Conservation (phyloP, 2,329 filamentous ascomycete genomes). For the Fusarium sp. region DNA sequence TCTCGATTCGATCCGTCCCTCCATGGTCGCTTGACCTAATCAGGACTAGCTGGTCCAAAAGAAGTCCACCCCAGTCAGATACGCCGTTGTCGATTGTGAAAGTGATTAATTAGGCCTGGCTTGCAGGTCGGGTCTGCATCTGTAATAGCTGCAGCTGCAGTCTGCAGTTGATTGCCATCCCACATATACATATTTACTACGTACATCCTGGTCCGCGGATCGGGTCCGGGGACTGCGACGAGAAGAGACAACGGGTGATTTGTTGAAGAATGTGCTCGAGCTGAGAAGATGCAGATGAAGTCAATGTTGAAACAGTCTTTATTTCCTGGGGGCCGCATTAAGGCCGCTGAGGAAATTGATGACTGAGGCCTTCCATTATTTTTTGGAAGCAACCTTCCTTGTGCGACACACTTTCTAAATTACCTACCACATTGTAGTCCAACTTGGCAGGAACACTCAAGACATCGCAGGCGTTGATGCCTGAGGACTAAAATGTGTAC, state of each 20-base stretch:
- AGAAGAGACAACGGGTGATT: slow-evolving; percentile 34
- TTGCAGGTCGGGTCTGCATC: slow-evolving; percentile 8
- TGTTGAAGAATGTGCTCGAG: slow-evolving; percentile 36
- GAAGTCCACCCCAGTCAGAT: slow-evolving; percentile 6
- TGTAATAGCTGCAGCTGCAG: neutral
- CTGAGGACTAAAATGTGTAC: neutral
- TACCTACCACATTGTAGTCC: no score
- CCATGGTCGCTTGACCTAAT: slow-evolving; percentile 32
- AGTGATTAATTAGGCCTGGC: slow-evolving; percentile 33
- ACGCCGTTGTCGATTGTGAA: slow-evolving; percentile 30
- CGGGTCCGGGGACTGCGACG: slow-evolving; percentile 21
- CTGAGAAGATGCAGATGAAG: slow-evolving; percentile 31
- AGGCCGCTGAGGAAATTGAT: slow-evolving; percentile 17
- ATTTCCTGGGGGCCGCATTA: slow-evolving; percentile 11
- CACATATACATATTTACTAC: slow-evolving; percentile 6
- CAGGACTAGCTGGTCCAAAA: slow-evolving; percentile 25
- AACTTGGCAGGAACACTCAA: slow-evolving; percentile 4
- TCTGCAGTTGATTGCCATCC: slow-evolving; percentile 27
- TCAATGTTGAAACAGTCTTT: slow-evolving; percentile 33
- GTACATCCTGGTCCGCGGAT: slow-evolving; percentile 26
- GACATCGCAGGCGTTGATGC: neutral
- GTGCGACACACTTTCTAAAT: neutral
- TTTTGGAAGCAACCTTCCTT: slow-evolving; percentile 3
- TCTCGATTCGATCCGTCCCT: slow-evolving; percentile 43
- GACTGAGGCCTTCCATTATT: slow-evolving; percentile 23